Percentiles rank a stretch among this genome's conserved stretches.
phyloP scores from a whole-genome alignment of 257 asterid species.

The Plantago elongata region DNA sequence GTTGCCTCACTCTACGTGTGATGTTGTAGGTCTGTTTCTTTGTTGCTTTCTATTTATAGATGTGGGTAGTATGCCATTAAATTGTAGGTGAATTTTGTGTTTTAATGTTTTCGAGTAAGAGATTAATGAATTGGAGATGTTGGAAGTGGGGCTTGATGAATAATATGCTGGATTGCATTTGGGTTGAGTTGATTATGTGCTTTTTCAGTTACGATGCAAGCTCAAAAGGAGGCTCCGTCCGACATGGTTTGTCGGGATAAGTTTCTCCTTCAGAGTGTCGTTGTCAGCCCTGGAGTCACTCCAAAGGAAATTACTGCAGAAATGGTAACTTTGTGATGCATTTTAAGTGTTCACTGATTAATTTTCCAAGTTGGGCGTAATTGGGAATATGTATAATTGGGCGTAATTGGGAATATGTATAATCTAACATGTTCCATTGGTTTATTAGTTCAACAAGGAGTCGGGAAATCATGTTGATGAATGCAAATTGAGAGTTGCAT shows the following conservation, averaged over 20 bases:
- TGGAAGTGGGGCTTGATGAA: too few species aligned
- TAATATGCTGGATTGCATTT: too few species aligned
- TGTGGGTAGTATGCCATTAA: not conserved
- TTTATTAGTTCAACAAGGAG: slow-evolving; percentile 69
- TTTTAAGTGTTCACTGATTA: not conserved
- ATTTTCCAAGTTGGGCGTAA: not conserved
- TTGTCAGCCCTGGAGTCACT: slow-evolving; percentile 46
- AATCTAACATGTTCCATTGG: slow-evolving; percentile 15
- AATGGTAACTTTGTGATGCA: slow-evolving; percentile 45
- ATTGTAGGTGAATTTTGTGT: not conserved
- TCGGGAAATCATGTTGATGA: slow-evolving; percentile 87
- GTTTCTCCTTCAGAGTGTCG: slow-evolving; percentile 81
- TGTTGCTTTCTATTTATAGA: not conserved
- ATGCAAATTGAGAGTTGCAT: slow-evolving; percentile 78
- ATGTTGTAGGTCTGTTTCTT: slow-evolving; percentile 53
- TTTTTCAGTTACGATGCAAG: slow-evolving; percentile 92
- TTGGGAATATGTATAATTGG: not conserved
- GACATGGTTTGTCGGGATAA: slow-evolving; percentile 97
- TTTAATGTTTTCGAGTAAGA: not conserved
- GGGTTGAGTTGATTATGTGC: slow-evolving; percentile 3
- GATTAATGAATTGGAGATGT: not conserved
- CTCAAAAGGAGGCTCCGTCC: slow-evolving; percentile 87
- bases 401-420: not conserved
- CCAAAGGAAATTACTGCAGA: slow-evolving; percentile 78
- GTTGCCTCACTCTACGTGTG: slow-evolving; percentile 73